Evolutionary conservation across 2,329 filamentous ascomycete species (phyloP).

Genomic region (Pestalotiopsis sp.): DNA sequence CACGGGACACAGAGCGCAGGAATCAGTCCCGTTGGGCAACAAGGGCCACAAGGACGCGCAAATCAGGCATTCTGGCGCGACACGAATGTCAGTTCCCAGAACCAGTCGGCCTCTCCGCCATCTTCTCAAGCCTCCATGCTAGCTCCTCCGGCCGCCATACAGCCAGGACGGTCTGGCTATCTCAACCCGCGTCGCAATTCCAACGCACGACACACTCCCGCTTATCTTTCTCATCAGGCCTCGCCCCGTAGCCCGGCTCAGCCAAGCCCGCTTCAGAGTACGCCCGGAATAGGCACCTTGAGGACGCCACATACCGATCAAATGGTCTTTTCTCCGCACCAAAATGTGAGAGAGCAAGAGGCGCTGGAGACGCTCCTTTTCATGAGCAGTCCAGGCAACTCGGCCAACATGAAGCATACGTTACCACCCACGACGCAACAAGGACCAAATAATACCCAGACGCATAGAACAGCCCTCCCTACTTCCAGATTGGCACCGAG

Average conservation of each 20-base stretch:
- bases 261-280: constrained; percentile 43
- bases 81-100: constrained; percentile 37
- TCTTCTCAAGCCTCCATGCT: constrained; percentile 41
- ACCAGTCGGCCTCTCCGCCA: constrained; percentile 40
- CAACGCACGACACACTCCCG: constrained; percentile 50
- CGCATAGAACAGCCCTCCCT: constrained; percentile 45
- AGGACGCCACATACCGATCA: constrained; percentile 47
- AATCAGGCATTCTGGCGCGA: constrained; percentile 51
- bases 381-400: constrained; percentile 79
- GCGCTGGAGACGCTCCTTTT: constrained; percentile 80
- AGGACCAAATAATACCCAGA: constrained; percentile 19
- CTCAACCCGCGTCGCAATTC: constrained; percentile 53
- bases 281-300: constrained; percentile 35
- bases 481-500: constrained; percentile 36
- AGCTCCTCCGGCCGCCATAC: constrained; percentile 58
- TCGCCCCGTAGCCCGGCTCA: constrained; percentile 44
- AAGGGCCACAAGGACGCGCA: constrained; percentile 30
- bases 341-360: constrained; percentile 75
- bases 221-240: constrained; percentile 52
- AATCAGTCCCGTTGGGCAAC: constrained; percentile 29
- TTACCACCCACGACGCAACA: constrained; percentile 46
- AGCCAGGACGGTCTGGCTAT: constrained; percentile 46
- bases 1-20: constrained; percentile 35
- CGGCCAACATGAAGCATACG: constrained; percentile 60
- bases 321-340: constrained; percentile 69